These are phyloP conservation scores for Corynespora cassiicola DNA, from an alignment of 2,329 filamentous ascomycete genomes.

Conservation along the genomic window DNA sequence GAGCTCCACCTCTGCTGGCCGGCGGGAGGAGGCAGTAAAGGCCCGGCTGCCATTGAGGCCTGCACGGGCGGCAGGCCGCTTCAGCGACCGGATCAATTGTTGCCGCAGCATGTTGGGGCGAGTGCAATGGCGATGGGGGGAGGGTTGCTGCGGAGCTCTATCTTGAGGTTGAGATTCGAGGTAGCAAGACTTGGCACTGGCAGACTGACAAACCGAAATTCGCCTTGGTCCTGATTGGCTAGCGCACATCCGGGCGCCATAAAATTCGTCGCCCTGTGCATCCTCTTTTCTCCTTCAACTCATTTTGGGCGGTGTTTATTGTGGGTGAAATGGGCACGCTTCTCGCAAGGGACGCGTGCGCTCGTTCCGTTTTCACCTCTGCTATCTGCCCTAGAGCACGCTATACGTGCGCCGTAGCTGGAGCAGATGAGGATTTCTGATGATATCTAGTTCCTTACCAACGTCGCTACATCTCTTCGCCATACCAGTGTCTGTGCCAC, in stretches of 20 bases:
- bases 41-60: slow-evolving; percentile 70
- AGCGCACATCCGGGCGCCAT: slow-evolving; percentile 24
- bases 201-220: no score
- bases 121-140: slow-evolving; percentile 34
- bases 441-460: slow-evolving; percentile 72
- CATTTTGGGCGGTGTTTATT: slow-evolving; percentile 71
- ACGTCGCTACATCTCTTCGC: slow-evolving; percentile 63
- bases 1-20: slow-evolving; percentile 92
- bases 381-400: slow-evolving; percentile 67
- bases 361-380: slow-evolving; percentile 64
- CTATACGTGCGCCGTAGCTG: slow-evolving; percentile 66
- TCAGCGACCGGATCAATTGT: slow-evolving; percentile 68
- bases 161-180: slow-evolving; percentile 28
- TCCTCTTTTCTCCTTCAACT: slow-evolving; percentile 53
- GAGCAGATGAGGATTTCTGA: slow-evolving; percentile 65
- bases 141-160: slow-evolving; percentile 27
- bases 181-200: no score
- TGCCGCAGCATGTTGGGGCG: slow-evolving; percentile 65
- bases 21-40: slow-evolving; percentile 80
- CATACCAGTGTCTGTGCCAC: no score
- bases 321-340: slow-evolving; percentile 61
- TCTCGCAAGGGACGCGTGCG: slow-evolving; percentile 22
- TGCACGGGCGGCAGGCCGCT: slow-evolving; percentile 60
- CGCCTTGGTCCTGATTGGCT: slow-evolving; percentile 39
- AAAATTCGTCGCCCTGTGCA: slow-evolving; percentile 31